Evolutionary conservation across 192 early-diverging fungal genomes (phyloP), one percentile per base, ranked within the genome.

Genomic region (Umbelopsis sp.): DNA sequence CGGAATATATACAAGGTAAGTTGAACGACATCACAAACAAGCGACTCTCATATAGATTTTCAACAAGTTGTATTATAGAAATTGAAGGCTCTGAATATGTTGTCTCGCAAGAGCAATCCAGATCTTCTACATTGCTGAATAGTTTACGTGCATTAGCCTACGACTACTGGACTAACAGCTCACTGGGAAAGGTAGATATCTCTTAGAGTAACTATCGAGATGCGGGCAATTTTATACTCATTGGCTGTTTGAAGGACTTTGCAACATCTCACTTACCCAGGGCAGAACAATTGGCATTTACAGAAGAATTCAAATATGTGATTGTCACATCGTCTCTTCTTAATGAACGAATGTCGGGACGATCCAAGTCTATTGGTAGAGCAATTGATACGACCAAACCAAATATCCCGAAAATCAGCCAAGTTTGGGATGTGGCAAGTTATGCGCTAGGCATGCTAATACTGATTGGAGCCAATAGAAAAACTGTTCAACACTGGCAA

Each of bases 281-380:
- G 37, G 44, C 66, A 22, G 86, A 86, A 67, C 82, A 88, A 80
- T 68, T 74, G 18, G 79, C 81, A 21, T 88, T 86, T 66, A 83
- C 86, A 55, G 86, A 88, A 64, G 80, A 84, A 2, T 85, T 88
- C 74, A 85, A 84, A 52, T 88, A 88, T 47, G 68, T 86, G 18
- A 81, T 88, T 52, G 84, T 82, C 46, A 88, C 86, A 20, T 88
- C 86, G 0, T 81, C 85, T 7, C 75, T 88, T 22, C 68, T 88
- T 3, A 88, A 80, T 55, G 80, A 83, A 46, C 71, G 37, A 16
- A 67, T 73, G 7, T 80, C 82, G 12, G 46, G 77, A n/a, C 80
- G 82, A 27, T 50, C 66, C 16, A 64, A 61, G 55, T 61, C 55
- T 16, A 25, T 61, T n/a, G 30, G 12, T 2, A 27, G 55, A 13